Percentiles rank a stretch among this genome's conserved stretches.
These are phyloP conservation scores for Liriodendron chinense DNA, from an alignment of 164 flowering plant genomes.

Conservation along the genomic window DNA sequence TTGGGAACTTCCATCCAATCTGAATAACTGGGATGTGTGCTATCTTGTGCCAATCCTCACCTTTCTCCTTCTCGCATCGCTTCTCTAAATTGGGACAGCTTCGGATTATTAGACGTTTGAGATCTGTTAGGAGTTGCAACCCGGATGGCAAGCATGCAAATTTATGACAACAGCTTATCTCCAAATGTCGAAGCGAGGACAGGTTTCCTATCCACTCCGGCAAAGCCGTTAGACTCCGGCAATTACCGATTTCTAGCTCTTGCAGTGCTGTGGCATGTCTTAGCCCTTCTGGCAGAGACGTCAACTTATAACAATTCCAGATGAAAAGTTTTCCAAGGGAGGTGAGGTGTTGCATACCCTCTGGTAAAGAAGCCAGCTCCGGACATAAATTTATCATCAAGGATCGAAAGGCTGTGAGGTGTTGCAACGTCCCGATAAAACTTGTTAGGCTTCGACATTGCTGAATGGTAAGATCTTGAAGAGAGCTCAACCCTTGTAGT, in stretches of 20 bases:
- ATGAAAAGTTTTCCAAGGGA: not conserved
- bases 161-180: not conserved
- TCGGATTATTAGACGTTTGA: not conserved
- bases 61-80: conserved; percentile 8
- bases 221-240: not conserved
- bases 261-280: not conserved
- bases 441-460: not conserved
- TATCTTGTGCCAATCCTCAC: conserved; percentile 14
- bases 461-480: not conserved
- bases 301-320: conserved; percentile 2
- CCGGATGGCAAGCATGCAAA: not conserved
- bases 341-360: not conserved
- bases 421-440: not conserved
- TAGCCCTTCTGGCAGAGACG: not conserved
- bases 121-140: not conserved
- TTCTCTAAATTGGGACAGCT: conserved; percentile 3
- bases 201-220: not conserved
- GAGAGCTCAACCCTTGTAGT: not conserved
- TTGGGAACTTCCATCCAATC: not conserved
- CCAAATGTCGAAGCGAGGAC: not conserved
- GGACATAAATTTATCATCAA: not conserved
- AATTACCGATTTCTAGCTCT: not conserved
- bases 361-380: not conserved
- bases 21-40: conserved; percentile 12
- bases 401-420: not conserved